A percentile compares a stretch with the other conserved stretches of the same genome.
These are phyloP conservation scores for Solanum bulbocastanum DNA, from an alignment of 257 asterid species.

Conservation along the genomic window DNA sequence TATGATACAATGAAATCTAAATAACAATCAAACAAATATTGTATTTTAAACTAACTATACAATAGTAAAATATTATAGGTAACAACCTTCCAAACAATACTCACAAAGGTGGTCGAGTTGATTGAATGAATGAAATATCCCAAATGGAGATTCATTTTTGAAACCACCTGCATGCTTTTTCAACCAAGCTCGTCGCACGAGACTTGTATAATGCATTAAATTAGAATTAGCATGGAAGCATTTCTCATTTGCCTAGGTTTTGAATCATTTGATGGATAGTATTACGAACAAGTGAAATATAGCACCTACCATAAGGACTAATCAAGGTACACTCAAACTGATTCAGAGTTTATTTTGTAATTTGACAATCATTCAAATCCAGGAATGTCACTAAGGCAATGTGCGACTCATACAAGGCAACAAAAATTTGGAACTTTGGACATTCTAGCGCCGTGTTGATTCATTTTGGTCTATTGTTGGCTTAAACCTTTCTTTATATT, in stretches of 20 bases:
- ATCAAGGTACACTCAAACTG: background rate
- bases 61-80: too few relatives aligned
- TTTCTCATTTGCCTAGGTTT: background rate
- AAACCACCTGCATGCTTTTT: background rate
- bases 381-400: background rate
- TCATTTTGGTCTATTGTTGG: too few relatives aligned
- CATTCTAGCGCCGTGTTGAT: background rate
- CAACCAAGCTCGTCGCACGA: background rate
- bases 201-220: too few relatives aligned
- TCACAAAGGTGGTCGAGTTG: too few relatives aligned
- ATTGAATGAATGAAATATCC: too few relatives aligned
- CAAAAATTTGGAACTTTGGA: background rate
- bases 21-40: too few relatives aligned
- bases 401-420: too few relatives aligned
- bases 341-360: background rate
- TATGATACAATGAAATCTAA: background rate
- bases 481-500: too few relatives aligned
- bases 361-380: background rate
- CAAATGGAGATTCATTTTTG: background rate
- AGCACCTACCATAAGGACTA: background rate
- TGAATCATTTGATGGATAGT: background rate
- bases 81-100: too few relatives aligned
- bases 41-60: background rate
- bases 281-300: background rate
- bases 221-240: too few relatives aligned